A percentile compares a stretch with the other conserved stretches of the same genome.
Conservation (phyloP, 75 land plant species). For the Larix kaempferi region DNA sequence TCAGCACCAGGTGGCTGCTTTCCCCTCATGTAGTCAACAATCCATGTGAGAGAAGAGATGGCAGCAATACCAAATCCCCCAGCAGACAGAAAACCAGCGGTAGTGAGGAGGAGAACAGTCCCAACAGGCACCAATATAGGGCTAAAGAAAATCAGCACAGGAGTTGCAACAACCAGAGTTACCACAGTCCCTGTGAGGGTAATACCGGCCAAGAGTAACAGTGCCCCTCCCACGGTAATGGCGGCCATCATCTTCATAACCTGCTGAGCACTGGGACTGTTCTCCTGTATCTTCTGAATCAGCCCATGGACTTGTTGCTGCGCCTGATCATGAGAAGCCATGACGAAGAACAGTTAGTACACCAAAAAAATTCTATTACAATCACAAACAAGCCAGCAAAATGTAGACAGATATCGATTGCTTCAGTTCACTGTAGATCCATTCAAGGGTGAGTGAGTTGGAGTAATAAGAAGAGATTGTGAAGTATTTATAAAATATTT, state of each 20-base stretch:
- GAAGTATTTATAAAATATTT: neutral
- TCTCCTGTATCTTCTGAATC: slow-evolving; percentile 16
- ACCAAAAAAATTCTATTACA: neutral
- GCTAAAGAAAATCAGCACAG: slow-evolving; percentile 51
- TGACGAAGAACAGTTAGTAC: neutral
- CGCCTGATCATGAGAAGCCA: neutral
- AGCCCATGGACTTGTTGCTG: slow-evolving; percentile 10
- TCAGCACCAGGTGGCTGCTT: slow-evolving; percentile 50
- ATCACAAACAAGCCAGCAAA: neutral
- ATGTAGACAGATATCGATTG: neutral
- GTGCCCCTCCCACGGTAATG: slow-evolving; percentile 23
- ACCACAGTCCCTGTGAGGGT: slow-evolving; percentile 45
- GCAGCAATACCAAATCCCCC: slow-evolving; percentile 39
- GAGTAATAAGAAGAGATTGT: neutral
- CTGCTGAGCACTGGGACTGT: slow-evolving; percentile 14
- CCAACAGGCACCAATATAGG: slow-evolving; percentile 50
- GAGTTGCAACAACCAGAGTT: slow-evolving; percentile 31
- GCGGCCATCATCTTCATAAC: slow-evolving; percentile 17
- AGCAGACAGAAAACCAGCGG: slow-evolving; percentile 28
- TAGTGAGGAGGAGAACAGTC: slow-evolving; percentile 15
- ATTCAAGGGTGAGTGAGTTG: neutral
- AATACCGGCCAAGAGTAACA: slow-evolving; percentile 38
- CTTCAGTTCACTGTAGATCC: neutral
- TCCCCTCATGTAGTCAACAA: slow-evolving; percentile 45
- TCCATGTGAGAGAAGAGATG: slow-evolving; percentile 38